Percentiles rank a stretch among this genome's conserved stretches.
phyloP scores from a whole-genome alignment of 1,139 yeast species.

The Sugiyamaella japonica region DNA sequence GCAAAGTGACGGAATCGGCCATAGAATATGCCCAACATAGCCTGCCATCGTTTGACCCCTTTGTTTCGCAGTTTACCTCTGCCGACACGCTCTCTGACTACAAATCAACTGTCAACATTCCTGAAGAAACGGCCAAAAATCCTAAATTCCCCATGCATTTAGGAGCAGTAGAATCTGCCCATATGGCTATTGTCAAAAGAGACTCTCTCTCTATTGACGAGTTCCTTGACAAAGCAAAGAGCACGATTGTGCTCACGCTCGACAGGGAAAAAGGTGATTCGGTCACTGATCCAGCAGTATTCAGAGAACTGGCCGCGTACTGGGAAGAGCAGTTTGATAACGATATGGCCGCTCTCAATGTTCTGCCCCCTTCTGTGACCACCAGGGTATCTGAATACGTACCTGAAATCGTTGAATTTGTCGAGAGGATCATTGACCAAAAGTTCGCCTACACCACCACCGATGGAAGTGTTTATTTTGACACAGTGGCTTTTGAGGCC shows the following conservation, averaged over 20 bases:
- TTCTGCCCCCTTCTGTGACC: constrained; percentile 77
- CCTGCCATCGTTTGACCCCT: constrained; percentile 4
- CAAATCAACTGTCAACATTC: constrained; percentile 51
- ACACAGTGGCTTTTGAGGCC: constrained; percentile 77
- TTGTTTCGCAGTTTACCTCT: constrained; percentile 2
- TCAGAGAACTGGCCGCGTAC: constrained; percentile 76
- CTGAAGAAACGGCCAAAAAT: constrained; percentile 51
- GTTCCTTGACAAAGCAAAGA: constrained; percentile 59
- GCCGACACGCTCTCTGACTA: constrained; percentile 49
- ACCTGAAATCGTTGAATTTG: constrained; percentile 84
- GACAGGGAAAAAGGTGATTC: constrained; percentile 72
- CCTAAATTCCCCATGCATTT: constrained; percentile 89
- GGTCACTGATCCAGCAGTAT: constrained; percentile 81
- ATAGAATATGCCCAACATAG: constrained; percentile 54
- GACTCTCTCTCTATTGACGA: constrained; percentile 36
- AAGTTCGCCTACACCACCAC: constrained; percentile 82
- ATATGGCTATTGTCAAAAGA: constrained; percentile 37
- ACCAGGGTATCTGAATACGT: constrained; percentile 97
- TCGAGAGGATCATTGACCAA: constrained; percentile 66
- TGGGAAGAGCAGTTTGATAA: constrained; percentile 86
- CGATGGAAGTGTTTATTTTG: constrained; percentile 95
- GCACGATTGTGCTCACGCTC: constrained; percentile 69
- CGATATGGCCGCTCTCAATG: constrained; percentile 85
- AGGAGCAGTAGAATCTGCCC: constrained; percentile 61
- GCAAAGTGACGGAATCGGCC: constrained; percentile 49